Evolutionary conservation across 2,329 filamentous ascomycete genomes (phyloP), one percentile per base, ranked within the genome.

Genomic region (Exophiala sp.): DNA sequence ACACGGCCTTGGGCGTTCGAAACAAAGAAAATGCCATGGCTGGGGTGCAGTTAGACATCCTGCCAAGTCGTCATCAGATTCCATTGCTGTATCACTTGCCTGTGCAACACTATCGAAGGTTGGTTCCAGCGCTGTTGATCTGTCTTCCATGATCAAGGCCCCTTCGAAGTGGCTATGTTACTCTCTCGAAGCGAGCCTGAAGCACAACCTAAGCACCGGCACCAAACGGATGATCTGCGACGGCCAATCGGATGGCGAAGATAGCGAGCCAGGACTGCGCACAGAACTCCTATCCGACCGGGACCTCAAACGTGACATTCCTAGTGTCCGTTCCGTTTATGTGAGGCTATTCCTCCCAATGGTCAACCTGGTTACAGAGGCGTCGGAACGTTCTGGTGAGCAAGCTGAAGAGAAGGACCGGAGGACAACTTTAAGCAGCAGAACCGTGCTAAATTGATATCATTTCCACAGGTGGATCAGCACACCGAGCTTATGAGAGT

Each of bases 21-120:
- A 44, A 40, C 37, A 47, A 47, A 42, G 21, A 43, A 46, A 27
- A 38, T 29, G 43, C 18, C 37, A 34, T 21, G 27, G 30, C 5
- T 19, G 14, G 14, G 18, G n/a, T 37, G 14, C 14, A n/a, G 14
- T 18, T 13, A 11, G 11, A 5, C 29, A 23, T 30, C 46, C 46
- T 14, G 22, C 43, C 35, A 24, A 34, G n/a, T 41, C 38, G 8
- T 30, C 43, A n/a, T 50, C 45, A 16, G 38, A 43, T 27, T 22
- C 37, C 22, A 19, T 39, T 30, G 38, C 43, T 21, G 24, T 35
- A 37, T 27, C 43, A 37, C 16, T 29, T 18, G 18, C 30, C 19
- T 18, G 22, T 29, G 16, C 23, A 9, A 45, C 32, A 11, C 24
- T 34, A 13, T 27, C 13, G 21, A 19, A 42, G 19, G 18, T 37